A percentile compares a stretch with the other conserved stretches of the same genome.
Conservation (phyloP, 352 stramenopile species). For the Thalassiosira pacifica region DNA sequence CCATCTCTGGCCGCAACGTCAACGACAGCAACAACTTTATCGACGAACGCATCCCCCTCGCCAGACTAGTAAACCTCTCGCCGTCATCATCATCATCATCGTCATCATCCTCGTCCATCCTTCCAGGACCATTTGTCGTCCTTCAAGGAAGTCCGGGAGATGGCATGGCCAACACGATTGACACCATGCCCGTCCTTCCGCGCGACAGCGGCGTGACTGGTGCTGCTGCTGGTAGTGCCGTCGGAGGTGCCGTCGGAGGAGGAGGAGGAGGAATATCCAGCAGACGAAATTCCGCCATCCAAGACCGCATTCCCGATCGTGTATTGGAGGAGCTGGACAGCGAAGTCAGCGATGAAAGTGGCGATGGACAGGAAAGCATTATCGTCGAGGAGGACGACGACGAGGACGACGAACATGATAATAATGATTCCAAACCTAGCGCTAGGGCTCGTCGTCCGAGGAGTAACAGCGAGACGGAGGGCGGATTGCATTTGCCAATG, state of each 20-base stretch:
- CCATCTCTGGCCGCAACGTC: no score
- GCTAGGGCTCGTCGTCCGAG: neutral
- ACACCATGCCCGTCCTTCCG: slow-evolving; percentile 40
- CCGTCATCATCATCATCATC: no score
- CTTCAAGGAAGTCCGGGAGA: slow-evolving; percentile 75
- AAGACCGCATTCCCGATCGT: neutral
- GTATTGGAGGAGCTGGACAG: slow-evolving; percentile 10
- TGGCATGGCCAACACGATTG: slow-evolving; percentile 73
- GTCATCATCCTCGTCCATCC: no score
- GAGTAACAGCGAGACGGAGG: neutral
- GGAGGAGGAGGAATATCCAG: neutral
- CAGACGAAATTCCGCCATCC: neutral
- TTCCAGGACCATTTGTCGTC: slow-evolving; percentile 74
- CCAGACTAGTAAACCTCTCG: no score
- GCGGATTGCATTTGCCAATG: slow-evolving; percentile 29
- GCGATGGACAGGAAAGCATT: no score
- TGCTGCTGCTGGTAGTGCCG: neutral
- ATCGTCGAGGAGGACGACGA: no score
- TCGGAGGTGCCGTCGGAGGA: no score
- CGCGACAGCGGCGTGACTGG: neutral
- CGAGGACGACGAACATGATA: no score
- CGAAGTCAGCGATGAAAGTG: neutral
- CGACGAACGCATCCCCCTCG: no score
- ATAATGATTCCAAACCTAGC: no score
- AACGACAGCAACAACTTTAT: no score